These are phyloP conservation scores for Lasiodiplodia sp. DNA, from an alignment of 2,329 filamentous ascomycete genomes.

Conservation along the genomic window DNA sequence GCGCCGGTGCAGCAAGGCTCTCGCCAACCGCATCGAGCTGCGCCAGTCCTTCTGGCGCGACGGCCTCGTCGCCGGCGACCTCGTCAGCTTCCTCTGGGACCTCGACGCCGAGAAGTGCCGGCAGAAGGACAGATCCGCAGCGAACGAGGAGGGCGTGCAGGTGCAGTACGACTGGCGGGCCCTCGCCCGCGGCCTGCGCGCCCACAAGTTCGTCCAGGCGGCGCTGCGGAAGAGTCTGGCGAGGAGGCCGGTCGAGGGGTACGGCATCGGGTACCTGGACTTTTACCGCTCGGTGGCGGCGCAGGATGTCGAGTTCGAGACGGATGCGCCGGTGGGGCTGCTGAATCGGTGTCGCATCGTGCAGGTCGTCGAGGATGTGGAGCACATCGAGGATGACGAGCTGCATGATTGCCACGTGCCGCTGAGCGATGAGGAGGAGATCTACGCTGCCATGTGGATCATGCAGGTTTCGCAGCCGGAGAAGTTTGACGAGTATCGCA, in stretches of 20 bases:
- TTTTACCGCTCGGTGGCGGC: conserved; percentile 19
- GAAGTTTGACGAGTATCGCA: conserved; percentile 21
- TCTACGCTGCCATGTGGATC: conserved; percentile 24
- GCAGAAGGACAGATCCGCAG: neutral
- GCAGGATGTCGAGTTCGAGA: neutral
- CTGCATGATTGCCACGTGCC: conserved; percentile 21
- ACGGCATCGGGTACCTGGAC: conserved; percentile 21
- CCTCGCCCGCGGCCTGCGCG: conserved; percentile 8
- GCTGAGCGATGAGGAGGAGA: conserved; percentile 19
- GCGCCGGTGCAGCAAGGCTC: conserved; percentile 1
- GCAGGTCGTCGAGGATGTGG: conserved; percentile 15
- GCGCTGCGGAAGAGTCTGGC: conserved; percentile 1
- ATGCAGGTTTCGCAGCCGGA: conserved; percentile 12
- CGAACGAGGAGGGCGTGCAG: too few relatives aligned
- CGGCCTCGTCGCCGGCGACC: conserved; percentile 3
- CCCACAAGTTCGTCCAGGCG: conserved; percentile 14
- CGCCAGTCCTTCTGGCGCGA: conserved; percentile 21
- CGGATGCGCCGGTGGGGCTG: conserved; percentile 3
- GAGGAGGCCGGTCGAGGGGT: conserved; percentile 5
- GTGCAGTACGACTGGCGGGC: neutral
- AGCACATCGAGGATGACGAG: conserved; percentile 17
- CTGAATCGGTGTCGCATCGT: conserved; percentile 19
- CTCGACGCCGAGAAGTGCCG: neutral
- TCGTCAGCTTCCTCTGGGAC: conserved; percentile 21
- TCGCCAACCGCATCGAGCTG: conserved; percentile 8